A percentile compares a stretch with the other conserved stretches of the same genome.
Evolutionary conservation across 768 basidiomycete genomes (phyloP).

Genomic region (Leccinum arenicola): DNA sequence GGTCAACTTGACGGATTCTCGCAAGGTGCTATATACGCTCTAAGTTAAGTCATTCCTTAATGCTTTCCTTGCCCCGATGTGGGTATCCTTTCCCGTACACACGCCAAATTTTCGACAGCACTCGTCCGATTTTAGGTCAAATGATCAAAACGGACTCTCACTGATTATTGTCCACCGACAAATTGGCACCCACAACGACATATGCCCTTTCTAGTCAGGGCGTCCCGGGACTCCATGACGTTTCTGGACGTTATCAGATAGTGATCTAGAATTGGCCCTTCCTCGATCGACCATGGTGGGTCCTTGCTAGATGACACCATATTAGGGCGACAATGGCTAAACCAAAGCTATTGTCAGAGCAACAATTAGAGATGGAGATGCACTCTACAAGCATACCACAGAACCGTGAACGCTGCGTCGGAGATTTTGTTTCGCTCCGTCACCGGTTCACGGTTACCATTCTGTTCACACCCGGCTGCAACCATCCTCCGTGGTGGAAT

Average conservation of each 20-base stretch:
- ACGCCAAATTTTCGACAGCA: neutral
- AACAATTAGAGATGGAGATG: neutral
- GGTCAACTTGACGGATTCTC: neutral
- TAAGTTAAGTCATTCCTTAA: neutral
- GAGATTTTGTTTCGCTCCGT: neutral
- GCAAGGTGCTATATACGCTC: neutral
- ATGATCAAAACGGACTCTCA: neutral
- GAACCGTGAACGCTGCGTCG: neutral
- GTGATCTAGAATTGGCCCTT: neutral
- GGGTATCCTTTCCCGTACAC: conserved; percentile 4
- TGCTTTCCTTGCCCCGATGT: neutral
- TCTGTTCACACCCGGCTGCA: neutral
- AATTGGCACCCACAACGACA: neutral
- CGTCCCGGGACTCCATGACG: neutral
- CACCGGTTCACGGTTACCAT: neutral
- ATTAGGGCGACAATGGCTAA: neutral
- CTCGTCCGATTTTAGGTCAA: conserved; percentile 1
- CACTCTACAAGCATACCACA: neutral
- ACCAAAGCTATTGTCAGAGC: neutral
- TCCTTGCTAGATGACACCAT: neutral
- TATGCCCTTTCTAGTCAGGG: neutral
- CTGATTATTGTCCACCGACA: neutral
- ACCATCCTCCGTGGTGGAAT: neutral
- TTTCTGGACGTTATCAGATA: conserved; percentile 7
- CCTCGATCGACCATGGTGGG: neutral